Percentiles rank a stretch among this genome's conserved stretches.
These are phyloP conservation scores for Yamadazyma tumulicola DNA, from an alignment of 805 yeast species.

Conservation along the genomic window DNA sequence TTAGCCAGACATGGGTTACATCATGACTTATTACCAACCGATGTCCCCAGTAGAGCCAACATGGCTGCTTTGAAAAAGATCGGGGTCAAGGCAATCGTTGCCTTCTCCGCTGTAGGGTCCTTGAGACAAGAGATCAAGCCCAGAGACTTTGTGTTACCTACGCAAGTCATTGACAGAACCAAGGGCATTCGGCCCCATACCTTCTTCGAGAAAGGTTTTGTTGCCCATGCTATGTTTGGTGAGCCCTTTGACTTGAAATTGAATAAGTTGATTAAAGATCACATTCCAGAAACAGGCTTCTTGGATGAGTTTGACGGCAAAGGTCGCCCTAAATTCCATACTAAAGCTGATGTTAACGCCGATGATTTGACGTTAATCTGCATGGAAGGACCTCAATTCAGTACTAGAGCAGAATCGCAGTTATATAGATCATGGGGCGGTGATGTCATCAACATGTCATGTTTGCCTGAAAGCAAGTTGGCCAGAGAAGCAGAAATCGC, in stretches of 20 bases:
- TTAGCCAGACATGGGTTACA: slow-evolving; percentile 91
- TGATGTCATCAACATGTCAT: slow-evolving; percentile 93
- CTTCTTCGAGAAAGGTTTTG: slow-evolving; percentile 87
- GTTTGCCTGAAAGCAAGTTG: slow-evolving; percentile 93
- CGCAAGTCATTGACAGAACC: slow-evolving; percentile 94
- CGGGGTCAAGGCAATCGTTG: slow-evolving; percentile 84
- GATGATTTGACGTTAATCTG: slow-evolving; percentile 84
- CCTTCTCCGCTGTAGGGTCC: slow-evolving; percentile 96
- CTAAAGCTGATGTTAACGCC: slow-evolving; percentile 48
- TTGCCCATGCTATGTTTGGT: slow-evolving; percentile 96
- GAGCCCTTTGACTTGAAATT: slow-evolving; percentile 87
- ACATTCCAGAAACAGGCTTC: slow-evolving; percentile 40
- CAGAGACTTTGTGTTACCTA: slow-evolving; percentile 94
- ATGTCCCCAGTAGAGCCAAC: slow-evolving; percentile 91
- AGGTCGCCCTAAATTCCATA: slow-evolving; percentile 53
- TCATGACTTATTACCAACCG: slow-evolving; percentile 86
- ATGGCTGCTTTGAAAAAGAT: slow-evolving; percentile 89
- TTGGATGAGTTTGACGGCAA: slow-evolving; percentile 49
- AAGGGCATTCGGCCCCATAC: slow-evolving; percentile 91
- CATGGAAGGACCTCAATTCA: slow-evolving; percentile 99
- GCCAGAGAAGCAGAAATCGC: slow-evolving; percentile 97
- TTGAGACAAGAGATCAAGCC: slow-evolving; percentile 86
- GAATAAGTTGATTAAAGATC: slow-evolving; percentile 59
- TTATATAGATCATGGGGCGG: slow-evolving; percentile 89
- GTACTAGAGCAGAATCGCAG: slow-evolving; percentile 93